phyloP scores from a whole-genome alignment of 2,329 filamentous ascomycete species.

The Leptosphaerulina australis region DNA sequence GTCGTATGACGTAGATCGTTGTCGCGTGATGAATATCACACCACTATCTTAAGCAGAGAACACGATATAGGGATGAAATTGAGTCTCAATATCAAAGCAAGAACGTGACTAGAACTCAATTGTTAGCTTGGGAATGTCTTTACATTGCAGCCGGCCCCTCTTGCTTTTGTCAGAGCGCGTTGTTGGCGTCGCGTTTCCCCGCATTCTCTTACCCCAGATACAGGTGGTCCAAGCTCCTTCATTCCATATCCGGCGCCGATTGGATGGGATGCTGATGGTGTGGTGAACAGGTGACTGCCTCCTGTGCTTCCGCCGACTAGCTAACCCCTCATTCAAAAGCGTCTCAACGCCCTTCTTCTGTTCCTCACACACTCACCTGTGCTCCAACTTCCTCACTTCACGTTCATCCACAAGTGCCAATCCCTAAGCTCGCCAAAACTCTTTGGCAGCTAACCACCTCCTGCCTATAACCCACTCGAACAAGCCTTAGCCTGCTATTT shows the following conservation, averaged over 20 bases:
- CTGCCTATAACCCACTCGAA: slow-evolving; percentile 12
- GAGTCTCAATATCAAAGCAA: slow-evolving; percentile 6
- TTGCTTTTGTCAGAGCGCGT: slow-evolving; percentile 11
- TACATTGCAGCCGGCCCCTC: slow-evolving; percentile 1
- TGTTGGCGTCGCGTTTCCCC: slow-evolving; percentile 24
- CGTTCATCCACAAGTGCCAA: slow-evolving; percentile 12
- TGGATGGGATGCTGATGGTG: slow-evolving; percentile 39
- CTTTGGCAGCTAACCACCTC: slow-evolving; percentile 18
- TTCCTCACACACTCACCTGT: slow-evolving; percentile 35
- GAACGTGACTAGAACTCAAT: slow-evolving; percentile 27
- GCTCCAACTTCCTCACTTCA: slow-evolving; percentile 22
- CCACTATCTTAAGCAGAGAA: slow-evolving; percentile 21
- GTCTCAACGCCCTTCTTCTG: slow-evolving; percentile 33
- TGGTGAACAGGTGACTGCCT: slow-evolving; percentile 46
- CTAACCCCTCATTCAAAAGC: slow-evolving; percentile 45
- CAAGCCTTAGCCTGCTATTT: slow-evolving; percentile 15
- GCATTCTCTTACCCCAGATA: slow-evolving; percentile 24
- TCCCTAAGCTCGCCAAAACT: slow-evolving; percentile 23
- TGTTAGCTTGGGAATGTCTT: slow-evolving; percentile 23
- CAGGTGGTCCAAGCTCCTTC: slow-evolving; percentile 21
- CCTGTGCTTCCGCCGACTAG: slow-evolving; percentile 31
- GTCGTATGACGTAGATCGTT: slow-evolving; percentile 37
- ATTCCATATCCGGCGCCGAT: slow-evolving; percentile 29
- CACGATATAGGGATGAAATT: slow-evolving; percentile 6
- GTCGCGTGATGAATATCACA: slow-evolving; percentile 43